Percentiles rank a stretch among this genome's conserved stretches.
phyloP scores from a whole-genome alignment of 768 basidiomycete genomes.

The Podaxis sp. region DNA sequence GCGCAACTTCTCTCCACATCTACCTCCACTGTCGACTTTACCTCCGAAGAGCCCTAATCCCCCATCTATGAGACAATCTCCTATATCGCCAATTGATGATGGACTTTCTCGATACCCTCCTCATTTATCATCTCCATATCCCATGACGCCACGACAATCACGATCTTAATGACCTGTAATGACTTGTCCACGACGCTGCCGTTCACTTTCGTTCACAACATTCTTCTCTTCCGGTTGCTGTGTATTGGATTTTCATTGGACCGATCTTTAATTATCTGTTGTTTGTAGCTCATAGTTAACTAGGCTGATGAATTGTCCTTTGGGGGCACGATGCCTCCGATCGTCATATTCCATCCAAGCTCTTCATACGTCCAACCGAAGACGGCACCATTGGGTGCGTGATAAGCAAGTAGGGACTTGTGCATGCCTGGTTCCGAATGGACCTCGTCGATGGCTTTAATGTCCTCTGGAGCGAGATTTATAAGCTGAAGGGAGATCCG shows the following conservation, averaged over 20 bases:
- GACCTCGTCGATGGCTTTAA: conserved; percentile 38
- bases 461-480: conserved; percentile 34
- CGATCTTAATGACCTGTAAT: not conserved
- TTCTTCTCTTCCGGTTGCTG: not conserved
- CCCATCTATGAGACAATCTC: no score
- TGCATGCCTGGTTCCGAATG: conserved; percentile 43
- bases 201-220: not conserved
- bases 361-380: conserved; percentile 47
- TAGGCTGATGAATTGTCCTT: not conserved
- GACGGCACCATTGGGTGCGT: conserved; percentile 28
- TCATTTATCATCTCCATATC: conserved; percentile 2
- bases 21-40: not conserved
- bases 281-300: not conserved
- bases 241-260: conserved; percentile 3
- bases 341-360: conserved; percentile 40
- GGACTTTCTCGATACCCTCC: conserved; percentile 11
- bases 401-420: conserved; percentile 29
- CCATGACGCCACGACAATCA: conserved; percentile 2
- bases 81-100: not conserved
- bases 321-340: conserved; percentile 29
- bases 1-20: not conserved
- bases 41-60: not conserved
- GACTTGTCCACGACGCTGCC: not conserved
- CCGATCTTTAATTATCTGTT: not conserved
- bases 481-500: conserved; percentile 29